These are phyloP conservation scores for Botryosphaeria dothidea DNA, from an alignment of 2,329 filamentous ascomycete genomes.

Conservation along the genomic window DNA sequence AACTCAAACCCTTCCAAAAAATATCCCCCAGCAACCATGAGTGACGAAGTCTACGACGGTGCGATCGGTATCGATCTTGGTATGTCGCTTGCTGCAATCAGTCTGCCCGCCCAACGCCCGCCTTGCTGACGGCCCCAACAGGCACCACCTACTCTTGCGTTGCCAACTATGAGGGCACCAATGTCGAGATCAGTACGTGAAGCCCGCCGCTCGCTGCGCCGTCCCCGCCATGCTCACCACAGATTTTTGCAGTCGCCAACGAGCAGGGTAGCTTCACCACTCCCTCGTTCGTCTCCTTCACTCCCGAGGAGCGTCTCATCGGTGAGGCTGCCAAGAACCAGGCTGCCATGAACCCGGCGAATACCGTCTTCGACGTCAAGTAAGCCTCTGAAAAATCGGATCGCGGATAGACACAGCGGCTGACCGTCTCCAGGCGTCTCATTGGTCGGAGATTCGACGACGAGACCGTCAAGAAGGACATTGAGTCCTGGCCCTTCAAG, in stretches of 20 bases:
- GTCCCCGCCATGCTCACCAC: conserved; percentile 18
- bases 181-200: conserved; percentile 92
- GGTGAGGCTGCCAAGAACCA: conserved; percentile 99
- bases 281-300: conserved; percentile 98
- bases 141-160: conserved; percentile 99
- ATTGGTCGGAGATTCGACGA: conserved; percentile 96
- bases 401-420: conserved; percentile 16
- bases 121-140: conserved; percentile 46
- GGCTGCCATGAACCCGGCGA: conserved; percentile 97
- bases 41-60: conserved; percentile 98
- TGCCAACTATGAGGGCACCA: conserved; percentile 98
- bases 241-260: conserved; percentile 72
- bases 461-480: conserved; percentile 96
- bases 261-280: conserved; percentile 99
- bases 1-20: conserved; percentile 26
- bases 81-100: conserved; percentile 50
- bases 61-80: conserved; percentile 99
- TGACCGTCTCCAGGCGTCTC: conserved; percentile 70
- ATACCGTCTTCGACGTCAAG: conserved; percentile 99
- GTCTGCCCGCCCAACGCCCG: not conserved
- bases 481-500: conserved; percentile 99
- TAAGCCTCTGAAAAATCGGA: conserved; percentile 42
- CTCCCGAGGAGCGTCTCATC: conserved; percentile 96
- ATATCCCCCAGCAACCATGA: conserved; percentile 64
- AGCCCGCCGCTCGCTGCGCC: conserved; percentile 14